These are phyloP conservation scores for Amanita inopinata DNA, from an alignment of 768 basidiomycete species.

Conservation along the genomic window DNA sequence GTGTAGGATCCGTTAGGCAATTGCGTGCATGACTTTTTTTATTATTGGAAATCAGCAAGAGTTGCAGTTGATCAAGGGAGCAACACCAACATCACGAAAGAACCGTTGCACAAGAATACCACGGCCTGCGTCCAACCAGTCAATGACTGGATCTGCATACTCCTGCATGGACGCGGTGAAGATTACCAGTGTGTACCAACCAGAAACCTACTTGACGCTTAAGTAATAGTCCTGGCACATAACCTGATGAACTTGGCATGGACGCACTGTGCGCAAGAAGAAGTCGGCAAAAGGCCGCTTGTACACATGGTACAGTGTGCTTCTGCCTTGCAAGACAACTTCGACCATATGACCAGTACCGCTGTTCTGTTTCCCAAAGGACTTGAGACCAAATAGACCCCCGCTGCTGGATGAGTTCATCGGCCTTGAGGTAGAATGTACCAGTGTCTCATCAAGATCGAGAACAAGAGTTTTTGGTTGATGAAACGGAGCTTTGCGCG, in stretches of 20 bases:
- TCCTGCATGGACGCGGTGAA: constrained; percentile 99
- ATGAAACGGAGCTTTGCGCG: constrained; percentile 64
- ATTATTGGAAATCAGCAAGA: constrained; percentile 8
- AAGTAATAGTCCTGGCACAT: constrained; percentile 8
- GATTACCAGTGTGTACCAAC: constrained; percentile 98
- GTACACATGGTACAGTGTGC: constrained; percentile 95
- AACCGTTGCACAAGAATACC: constrained; percentile 83
- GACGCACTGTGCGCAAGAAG: constrained; percentile 73
- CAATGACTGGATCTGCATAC: constrained; percentile 98
- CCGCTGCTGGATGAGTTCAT: constrained; percentile 39
- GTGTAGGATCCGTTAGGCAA: constrained; percentile 90
- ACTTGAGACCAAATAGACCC: constrained; percentile 51
- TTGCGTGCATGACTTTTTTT: constrained; percentile 91
- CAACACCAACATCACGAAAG: constrained; percentile 81
- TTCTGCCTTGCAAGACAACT: constrained; percentile 80
- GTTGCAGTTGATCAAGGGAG: constrained; percentile 4
- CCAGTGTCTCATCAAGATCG: constrained; percentile 96
- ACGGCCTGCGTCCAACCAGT: constrained; percentile 94
- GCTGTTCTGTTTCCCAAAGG: constrained; percentile 47
- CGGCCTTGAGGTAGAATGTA: constrained; percentile 90
- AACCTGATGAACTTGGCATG: background rate
- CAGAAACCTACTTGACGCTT: constrained; percentile 59
- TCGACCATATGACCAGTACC: constrained; percentile 84
- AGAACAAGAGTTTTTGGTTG: constrained; percentile 91
- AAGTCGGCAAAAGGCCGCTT: constrained; percentile 97